phyloP scores from a whole-genome alignment of 1,284 basidiomycete genomes.

The Pyrrhoderma lamaoense region DNA sequence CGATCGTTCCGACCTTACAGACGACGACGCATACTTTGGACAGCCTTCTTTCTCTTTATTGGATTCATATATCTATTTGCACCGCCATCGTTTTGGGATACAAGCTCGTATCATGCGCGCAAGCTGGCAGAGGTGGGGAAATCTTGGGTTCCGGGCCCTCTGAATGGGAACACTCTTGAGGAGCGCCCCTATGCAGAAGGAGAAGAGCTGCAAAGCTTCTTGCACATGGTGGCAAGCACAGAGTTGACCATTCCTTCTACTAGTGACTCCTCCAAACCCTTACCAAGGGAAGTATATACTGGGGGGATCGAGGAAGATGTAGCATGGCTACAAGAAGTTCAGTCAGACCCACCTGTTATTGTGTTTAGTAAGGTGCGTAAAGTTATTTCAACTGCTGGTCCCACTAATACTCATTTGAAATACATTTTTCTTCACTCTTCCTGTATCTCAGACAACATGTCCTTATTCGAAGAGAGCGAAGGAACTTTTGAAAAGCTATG shows the following conservation, averaged over 20 bases:
- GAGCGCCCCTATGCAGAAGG: slow-evolving; percentile 4
- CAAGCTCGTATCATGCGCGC: slow-evolving; percentile 5
- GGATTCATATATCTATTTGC: slow-evolving; percentile 14
- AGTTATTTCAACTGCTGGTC: not conserved
- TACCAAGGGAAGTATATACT: slow-evolving; percentile 48
- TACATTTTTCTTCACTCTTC: slow-evolving; percentile 41
- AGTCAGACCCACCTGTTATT: slow-evolving; percentile 53
- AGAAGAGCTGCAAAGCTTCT: slow-evolving; percentile 19
- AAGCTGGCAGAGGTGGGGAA: slow-evolving; percentile 4
- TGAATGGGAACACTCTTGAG: not conserved
- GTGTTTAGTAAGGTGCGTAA: slow-evolving; percentile 71
- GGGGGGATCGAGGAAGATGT: not conserved
- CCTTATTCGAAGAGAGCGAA: slow-evolving; percentile 71
- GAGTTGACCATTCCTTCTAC: slow-evolving; percentile 19
- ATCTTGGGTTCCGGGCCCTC: slow-evolving; percentile 3
- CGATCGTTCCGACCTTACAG: slow-evolving; percentile 10
- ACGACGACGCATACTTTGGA: slow-evolving; percentile 14
- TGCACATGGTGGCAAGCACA: slow-evolving; percentile 22
- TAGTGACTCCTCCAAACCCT: slow-evolving; percentile 26
- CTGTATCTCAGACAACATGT: not conserved
- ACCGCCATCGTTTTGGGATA: slow-evolving; percentile 17
- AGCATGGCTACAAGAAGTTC: slow-evolving; percentile 35
- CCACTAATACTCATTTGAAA: slow-evolving; percentile 22
- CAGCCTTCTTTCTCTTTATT: slow-evolving; percentile 2
- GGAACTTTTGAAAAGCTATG: slow-evolving; percentile 54